A percentile compares a stretch with the other conserved stretches of the same genome.
phyloP scores from a whole-genome alignment of 805 yeast genomes.

The Diddensiella caesifluorescens region DNA sequence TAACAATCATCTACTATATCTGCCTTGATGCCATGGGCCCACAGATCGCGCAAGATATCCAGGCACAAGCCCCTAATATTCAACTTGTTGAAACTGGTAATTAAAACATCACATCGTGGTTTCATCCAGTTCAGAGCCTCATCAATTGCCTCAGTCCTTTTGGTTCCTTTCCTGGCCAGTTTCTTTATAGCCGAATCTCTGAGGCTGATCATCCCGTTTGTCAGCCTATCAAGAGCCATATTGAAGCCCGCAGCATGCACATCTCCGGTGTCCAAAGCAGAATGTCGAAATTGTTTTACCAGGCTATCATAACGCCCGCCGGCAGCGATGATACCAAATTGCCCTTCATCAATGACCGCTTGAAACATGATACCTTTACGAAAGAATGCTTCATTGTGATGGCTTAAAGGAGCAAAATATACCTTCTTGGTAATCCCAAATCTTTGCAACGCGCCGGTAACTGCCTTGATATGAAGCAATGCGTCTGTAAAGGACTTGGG shows the following conservation, averaged over 20 bases:
- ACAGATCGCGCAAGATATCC: slow-evolving; percentile 55
- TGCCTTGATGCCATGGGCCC: slow-evolving; percentile 76
- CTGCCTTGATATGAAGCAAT: slow-evolving; percentile 54
- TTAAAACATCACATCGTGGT: slow-evolving; percentile 73
- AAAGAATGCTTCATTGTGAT: slow-evolving; percentile 77
- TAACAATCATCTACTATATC: slow-evolving; percentile 44
- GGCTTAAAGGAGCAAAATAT: slow-evolving; percentile 73
- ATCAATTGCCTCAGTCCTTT: slow-evolving; percentile 23
- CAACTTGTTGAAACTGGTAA: slow-evolving; percentile 60
- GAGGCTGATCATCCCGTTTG: slow-evolving; percentile 41
- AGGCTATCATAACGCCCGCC: slow-evolving; percentile 91
- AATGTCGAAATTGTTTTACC: slow-evolving; percentile 60
- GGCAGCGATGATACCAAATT: slow-evolving; percentile 55
- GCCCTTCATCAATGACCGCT: slow-evolving; percentile 57
- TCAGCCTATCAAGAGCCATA: slow-evolving; percentile 65
- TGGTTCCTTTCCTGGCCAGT: slow-evolving; percentile 14
- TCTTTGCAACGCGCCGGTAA: slow-evolving; percentile 47
- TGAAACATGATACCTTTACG: slow-evolving; percentile 84
- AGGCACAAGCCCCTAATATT: slow-evolving; percentile 57
- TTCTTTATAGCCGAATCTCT: slow-evolving; percentile 21
- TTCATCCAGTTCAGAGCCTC: slow-evolving; percentile 41
- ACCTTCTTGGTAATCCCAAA: slow-evolving; percentile 57
- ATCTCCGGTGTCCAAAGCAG: slow-evolving; percentile 36
- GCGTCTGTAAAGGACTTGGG: slow-evolving; percentile 57
- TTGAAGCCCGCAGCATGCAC: slow-evolving; percentile 82